phyloP scores from a whole-genome alignment of 2,329 filamentous ascomycete genomes.

The Cercospora canescens region DNA sequence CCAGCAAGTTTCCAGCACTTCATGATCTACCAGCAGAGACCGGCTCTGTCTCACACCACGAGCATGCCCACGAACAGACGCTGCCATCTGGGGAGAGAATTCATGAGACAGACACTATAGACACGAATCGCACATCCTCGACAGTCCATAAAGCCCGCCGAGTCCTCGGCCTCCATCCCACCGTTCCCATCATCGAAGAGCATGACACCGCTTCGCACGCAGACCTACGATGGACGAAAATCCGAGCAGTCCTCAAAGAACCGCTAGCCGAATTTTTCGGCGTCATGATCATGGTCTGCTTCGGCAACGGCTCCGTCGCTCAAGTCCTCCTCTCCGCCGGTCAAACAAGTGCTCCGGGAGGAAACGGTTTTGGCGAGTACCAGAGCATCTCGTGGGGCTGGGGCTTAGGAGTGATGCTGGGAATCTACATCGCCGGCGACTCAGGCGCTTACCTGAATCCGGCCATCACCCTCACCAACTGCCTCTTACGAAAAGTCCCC shows the following conservation, averaged over 20 bases:
- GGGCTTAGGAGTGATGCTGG: constrained; percentile 67
- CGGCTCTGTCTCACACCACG: constrained; percentile 1
- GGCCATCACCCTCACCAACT: constrained; percentile 70
- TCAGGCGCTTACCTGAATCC: constrained; percentile 52
- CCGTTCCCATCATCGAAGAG: constrained; percentile 44
- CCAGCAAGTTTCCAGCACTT: background rate
- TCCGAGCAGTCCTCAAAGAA: constrained; percentile 40
- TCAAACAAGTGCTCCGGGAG: constrained; percentile 42
- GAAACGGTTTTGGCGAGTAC: constrained; percentile 44
- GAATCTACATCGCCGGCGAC: constrained; percentile 44
- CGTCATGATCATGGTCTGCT: constrained; percentile 44
- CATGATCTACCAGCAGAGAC: constrained; percentile 2
- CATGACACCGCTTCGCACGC: constrained; percentile 40
- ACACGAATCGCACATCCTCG: constrained; percentile 8
- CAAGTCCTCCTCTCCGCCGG: constrained; percentile 44
- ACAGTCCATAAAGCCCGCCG: constrained; percentile 11
- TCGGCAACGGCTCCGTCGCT: constrained; percentile 47
- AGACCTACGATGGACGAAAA: constrained; percentile 40
- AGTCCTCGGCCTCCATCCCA: constrained; percentile 40
- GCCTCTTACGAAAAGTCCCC: constrained; percentile 66
- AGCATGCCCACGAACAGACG: constrained; percentile 11
- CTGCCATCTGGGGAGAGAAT: constrained; percentile 13
- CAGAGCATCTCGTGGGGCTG: constrained; percentile 47
- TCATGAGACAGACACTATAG: constrained; percentile 1
- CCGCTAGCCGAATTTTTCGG: constrained; percentile 49